Conservation (phyloP, 331 rosid species). For the Acacia concinna region DNA sequence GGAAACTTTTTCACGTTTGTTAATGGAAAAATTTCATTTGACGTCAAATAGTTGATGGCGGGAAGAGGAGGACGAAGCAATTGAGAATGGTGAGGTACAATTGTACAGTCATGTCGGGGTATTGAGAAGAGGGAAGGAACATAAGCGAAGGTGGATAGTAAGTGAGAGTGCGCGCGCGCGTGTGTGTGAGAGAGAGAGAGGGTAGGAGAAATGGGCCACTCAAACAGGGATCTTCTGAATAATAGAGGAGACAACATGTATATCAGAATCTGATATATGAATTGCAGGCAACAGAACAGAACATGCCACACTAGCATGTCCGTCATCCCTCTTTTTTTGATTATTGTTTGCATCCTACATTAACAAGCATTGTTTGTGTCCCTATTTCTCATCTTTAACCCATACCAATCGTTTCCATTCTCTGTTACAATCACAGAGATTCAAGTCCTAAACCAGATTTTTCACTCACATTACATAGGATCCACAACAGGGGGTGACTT, state of each 20-base stretch:
- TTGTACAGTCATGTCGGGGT: conserved; percentile 10
- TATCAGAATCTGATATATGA: background rate
- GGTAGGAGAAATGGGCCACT: background rate
- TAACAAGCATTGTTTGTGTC: conserved; percentile 1
- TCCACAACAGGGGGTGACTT: background rate
- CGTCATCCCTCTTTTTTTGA: conserved; percentile 2
- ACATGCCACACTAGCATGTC: conserved; percentile 26
- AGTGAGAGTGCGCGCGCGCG: no score
- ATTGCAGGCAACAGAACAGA: conserved; percentile 1
- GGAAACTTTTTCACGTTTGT: background rate
- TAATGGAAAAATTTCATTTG: background rate
- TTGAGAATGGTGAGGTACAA: background rate
- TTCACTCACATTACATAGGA: background rate
- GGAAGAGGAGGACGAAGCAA: conserved; percentile 8
- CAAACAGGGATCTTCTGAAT: background rate
- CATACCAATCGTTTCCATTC: background rate
- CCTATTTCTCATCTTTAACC: conserved; percentile 5
- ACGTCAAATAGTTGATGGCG: background rate
- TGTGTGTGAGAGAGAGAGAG: no score
- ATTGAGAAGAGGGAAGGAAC: conserved; percentile 19
- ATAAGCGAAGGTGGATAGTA: background rate
- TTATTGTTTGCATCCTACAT: background rate
- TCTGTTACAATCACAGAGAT: background rate
- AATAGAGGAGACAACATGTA: background rate
- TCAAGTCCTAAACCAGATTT: background rate